phyloP scores from a whole-genome alignment of 257 asterid genomes.

The Nicotiana tomentosiformis region DNA sequence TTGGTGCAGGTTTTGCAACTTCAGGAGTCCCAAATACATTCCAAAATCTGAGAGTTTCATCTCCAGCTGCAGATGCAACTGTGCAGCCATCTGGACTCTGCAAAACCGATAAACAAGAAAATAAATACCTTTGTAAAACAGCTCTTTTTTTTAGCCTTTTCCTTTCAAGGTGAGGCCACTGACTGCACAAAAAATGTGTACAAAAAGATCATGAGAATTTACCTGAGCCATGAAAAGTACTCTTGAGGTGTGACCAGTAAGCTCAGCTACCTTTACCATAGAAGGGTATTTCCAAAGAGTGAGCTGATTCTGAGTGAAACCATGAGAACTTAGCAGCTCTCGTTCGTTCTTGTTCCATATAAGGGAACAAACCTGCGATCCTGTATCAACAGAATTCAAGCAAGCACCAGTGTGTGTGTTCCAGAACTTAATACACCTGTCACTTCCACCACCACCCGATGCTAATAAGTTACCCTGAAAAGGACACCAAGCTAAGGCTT shows the following conservation, averaged over 20 bases:
- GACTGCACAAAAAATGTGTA: background rate
- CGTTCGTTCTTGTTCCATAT: conserved; percentile 91
- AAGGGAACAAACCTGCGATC: conserved; percentile 91
- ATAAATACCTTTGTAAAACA: background rate
- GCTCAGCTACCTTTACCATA: conserved; percentile 87
- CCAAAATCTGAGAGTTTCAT: conserved; percentile 90
- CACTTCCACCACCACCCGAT: conserved; percentile 89
- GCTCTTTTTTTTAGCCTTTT: background rate
- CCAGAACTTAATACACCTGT: conserved; percentile 80
- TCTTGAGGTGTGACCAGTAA: conserved; percentile 88
- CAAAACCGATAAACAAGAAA: background rate
- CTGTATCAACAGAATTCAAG: conserved; percentile 85
- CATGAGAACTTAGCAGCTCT: conserved; percentile 85
- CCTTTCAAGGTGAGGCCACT: background rate
- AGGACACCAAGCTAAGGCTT: conserved; percentile 98
- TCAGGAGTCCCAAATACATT: conserved; percentile 88
- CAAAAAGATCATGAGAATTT: background rate
- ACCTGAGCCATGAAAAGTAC: conserved; percentile 94
- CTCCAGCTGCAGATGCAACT: conserved; percentile 96
- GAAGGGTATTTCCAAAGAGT: conserved; percentile 97
- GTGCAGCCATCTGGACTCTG: conserved; percentile 96
- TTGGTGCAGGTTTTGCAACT: conserved; percentile 69
- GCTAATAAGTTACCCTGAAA: conserved; percentile 83
- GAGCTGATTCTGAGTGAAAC: conserved; percentile 90
- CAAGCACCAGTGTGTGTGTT: conserved; percentile 94